Evolutionary conservation across 768 basidiomycete genomes (phyloP), one percentile per base, ranked within the genome.

Genomic region (Suillus brevipes): DNA sequence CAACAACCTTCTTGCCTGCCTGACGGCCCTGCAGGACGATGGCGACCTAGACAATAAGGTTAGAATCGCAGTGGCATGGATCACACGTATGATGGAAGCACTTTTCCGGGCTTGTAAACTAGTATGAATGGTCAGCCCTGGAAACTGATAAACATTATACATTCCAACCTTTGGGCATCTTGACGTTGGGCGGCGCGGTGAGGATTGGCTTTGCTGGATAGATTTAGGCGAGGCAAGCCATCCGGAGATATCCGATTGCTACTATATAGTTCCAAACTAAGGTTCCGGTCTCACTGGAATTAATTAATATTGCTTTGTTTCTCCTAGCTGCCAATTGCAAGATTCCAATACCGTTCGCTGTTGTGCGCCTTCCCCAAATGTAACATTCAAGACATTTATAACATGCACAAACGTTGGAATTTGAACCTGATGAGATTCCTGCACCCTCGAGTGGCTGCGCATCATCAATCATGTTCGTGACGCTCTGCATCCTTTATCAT

Each of bases 21-120:
- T 98, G 97, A 78, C 97, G 95, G 78, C 97, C 97, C 82, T 95
- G 93, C 78, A 99, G 93, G 80, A 98, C 89, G 82, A 99, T 95
- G 70, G 94, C 94, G 72, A 96, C 94, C 92, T 94, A 68, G 5
- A 16, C 20, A 28, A 42, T 3, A 59, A 61, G 14, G 61, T 43
- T 52, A 62, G 55, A 61, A 42, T 31, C 16, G n/a, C 47, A 13
- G 36, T 25, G 25, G 47, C 52, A 64, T 40, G n/a, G 18, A 62
- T 31, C 56, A 42, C 50, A 66, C 14, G 7, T 59, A 56, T 14
- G 16, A 47, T 20, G 12, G 58, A 18, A n/a, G 45, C 73, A 94
- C 93, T 87, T 96, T 96, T 81, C 94, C 94, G 77, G 94, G 89
- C 82, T 96, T 96, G 88, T 93, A 95, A 76, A 96, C 94, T 95